Conservation (phyloP, 768 basidiomycete genomes). For the Macrolepiota dolichaula region DNA sequence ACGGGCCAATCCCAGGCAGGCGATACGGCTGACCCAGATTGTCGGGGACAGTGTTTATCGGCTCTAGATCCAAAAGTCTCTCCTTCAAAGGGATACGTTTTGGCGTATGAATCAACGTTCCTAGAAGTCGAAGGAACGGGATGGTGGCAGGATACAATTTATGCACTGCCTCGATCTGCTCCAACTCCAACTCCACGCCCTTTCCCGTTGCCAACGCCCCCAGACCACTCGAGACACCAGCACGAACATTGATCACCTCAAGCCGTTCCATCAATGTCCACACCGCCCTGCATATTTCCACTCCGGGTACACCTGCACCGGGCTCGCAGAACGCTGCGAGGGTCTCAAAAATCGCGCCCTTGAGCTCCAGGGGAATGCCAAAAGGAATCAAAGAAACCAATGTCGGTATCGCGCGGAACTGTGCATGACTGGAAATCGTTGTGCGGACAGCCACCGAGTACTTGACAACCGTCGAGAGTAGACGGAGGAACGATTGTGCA, state of each 20-base stretch:
- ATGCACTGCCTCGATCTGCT: constrained; percentile 79
- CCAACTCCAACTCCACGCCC: constrained; percentile 84
- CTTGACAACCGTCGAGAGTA: constrained; percentile 72
- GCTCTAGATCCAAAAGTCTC: constrained; percentile 53
- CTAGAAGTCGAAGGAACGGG: constrained; percentile 81
- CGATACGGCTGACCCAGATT: constrained; percentile 78
- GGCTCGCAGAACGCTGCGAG: constrained; percentile 81
- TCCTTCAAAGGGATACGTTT: constrained; percentile 65
- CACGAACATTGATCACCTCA: constrained; percentile 78
- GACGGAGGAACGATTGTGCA: constrained; percentile 76
- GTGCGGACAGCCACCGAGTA: constrained; percentile 76
- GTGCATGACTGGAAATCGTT: constrained; percentile 70
- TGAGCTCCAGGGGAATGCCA: constrained; percentile 85
- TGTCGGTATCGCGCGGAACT: constrained; percentile 80
- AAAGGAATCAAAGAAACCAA: constrained; percentile 76
- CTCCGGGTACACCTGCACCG: constrained; percentile 67
- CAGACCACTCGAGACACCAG: constrained; percentile 32
- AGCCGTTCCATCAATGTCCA: constrained; percentile 84
- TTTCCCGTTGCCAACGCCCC: constrained; percentile 55
- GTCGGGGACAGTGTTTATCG: constrained; percentile 77
- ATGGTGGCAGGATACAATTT: constrained; percentile 85
- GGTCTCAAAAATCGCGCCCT: constrained; percentile 80
- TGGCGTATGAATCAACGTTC: constrained; percentile 79
- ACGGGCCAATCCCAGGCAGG: constrained; percentile 76
- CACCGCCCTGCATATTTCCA: constrained; percentile 78